A percentile compares a stretch with the other conserved stretches of the same genome.
Conservation (phyloP, 306 rosid genomes). For the Lupinus albus region DNA sequence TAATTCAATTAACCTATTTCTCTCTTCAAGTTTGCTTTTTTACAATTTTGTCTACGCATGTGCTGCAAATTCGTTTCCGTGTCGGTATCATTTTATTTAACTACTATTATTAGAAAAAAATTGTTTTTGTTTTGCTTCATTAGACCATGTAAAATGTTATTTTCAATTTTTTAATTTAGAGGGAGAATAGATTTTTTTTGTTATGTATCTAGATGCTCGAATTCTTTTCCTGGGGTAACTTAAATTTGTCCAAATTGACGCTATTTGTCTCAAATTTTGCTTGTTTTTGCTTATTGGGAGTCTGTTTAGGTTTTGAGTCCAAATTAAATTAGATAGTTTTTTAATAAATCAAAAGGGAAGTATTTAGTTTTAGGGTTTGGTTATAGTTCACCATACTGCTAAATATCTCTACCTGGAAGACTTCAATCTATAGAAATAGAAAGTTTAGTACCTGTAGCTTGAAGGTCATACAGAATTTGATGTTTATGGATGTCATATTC, state of each 20-base stretch:
- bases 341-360: neutral
- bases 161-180: slow-evolving; percentile 1
- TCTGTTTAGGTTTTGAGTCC: slow-evolving; percentile 24
- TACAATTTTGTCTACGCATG: neutral
- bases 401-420: slow-evolving; percentile 2
- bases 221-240: slow-evolving; percentile 12
- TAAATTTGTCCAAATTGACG: slow-evolving; percentile 32
- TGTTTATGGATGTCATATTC: slow-evolving; percentile 3
- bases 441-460: slow-evolving; percentile 3
- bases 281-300: neutral
- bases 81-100: neutral
- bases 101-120: neutral
- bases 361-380: slow-evolving; percentile 38
- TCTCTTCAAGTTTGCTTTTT: slow-evolving; percentile 4
- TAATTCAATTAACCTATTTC: slow-evolving; percentile 23
- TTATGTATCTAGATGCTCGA: neutral
- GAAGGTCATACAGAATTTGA: slow-evolving; percentile 4
- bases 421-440: neutral
- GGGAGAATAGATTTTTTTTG: neutral
- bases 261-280: neutral
- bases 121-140: slow-evolving; percentile 8
- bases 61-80: slow-evolving; percentile 11
- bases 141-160: slow-evolving; percentile 2
- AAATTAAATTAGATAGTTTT: neutral
- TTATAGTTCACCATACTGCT: slow-evolving; percentile 21